Evolutionary conservation across 2,329 filamentous ascomycete species (phyloP).

Genomic region (Pyricularia grisea): DNA sequence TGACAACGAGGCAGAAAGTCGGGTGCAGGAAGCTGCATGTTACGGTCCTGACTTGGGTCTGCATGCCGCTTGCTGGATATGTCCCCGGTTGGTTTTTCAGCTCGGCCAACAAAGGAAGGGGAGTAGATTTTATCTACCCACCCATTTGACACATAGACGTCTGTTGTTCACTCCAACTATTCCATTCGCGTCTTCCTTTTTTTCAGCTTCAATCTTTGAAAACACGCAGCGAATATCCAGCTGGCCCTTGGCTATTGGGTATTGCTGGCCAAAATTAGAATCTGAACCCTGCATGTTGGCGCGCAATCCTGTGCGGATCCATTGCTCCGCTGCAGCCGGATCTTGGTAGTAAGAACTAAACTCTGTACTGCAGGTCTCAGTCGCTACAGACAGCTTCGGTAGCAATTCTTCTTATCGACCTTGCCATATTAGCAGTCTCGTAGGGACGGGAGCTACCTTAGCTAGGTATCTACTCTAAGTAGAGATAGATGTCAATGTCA

Average conservation of each 20-base stretch:
- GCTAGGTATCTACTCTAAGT: neutral
- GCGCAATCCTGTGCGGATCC: neutral
- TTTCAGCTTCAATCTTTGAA: neutral
- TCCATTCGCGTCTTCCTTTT: neutral
- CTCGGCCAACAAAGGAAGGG: neutral
- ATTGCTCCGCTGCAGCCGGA: neutral
- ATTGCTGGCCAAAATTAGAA: neutral
- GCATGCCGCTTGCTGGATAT: neutral
- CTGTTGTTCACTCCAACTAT: neutral
- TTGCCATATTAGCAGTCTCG: no score
- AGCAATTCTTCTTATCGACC: neutral
- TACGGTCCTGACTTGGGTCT: neutral
- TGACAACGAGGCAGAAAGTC: neutral
- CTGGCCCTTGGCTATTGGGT: neutral
- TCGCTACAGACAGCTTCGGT: neutral
- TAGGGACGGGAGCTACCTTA: neutral
- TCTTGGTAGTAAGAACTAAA: neutral
- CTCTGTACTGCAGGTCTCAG: neutral
- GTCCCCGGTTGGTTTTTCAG: neutral
- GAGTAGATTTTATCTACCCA: neutral
- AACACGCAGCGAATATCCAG: neutral
- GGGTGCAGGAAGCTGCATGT: neutral
- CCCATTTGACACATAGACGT: neutral
- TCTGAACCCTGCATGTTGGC: neutral
- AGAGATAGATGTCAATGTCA: no score